Evolutionary conservation across 1,284 basidiomycete genomes (phyloP).

Genomic region (Rhodotorula sp.): DNA sequence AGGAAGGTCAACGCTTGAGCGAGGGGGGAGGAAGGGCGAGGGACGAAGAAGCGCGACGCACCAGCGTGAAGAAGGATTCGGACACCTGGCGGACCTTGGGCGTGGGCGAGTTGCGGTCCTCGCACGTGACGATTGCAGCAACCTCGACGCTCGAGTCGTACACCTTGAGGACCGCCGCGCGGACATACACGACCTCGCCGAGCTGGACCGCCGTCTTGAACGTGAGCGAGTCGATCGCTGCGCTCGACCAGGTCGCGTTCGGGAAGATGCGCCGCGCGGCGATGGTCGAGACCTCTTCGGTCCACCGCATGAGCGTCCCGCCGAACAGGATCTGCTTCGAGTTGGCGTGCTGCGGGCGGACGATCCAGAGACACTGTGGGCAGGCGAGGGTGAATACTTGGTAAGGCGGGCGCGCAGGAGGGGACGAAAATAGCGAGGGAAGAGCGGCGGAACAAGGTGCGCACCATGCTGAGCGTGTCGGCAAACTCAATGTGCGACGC

Average conservation of each 20-base stretch:
- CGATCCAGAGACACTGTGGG: constrained; percentile 39
- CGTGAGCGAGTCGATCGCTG: constrained; percentile 41
- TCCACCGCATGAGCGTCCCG: constrained; percentile 41
- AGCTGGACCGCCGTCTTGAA: constrained; percentile 36
- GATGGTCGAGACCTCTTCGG: constrained; percentile 36
- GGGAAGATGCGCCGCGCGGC: constrained; percentile 29
- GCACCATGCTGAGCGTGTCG: constrained; percentile 39
- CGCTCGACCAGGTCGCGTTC: constrained; percentile 26
- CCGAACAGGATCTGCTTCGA: constrained; percentile 42
- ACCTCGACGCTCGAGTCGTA: constrained; percentile 40
- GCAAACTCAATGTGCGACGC: constrained; percentile 24
- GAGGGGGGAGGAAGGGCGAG: background rate
- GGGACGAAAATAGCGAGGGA: background rate
- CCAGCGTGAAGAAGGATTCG: constrained; percentile 40
- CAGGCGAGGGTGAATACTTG: background rate
- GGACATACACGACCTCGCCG: constrained; percentile 33
- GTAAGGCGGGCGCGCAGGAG: background rate
- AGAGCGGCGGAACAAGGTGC: background rate
- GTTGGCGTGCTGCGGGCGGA: constrained; percentile 44
- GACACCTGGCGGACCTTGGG: constrained; percentile 28
- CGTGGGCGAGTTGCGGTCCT: constrained; percentile 33
- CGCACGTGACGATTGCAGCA: constrained; percentile 36
- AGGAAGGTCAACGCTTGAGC: background rate
- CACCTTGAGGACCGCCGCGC: constrained; percentile 37
- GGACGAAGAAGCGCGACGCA: background rate